Percentiles rank a stretch among this genome's conserved stretches.
These are phyloP conservation scores for Serpula lacrymans DNA, from an alignment of 768 basidiomycete species.

Conservation along the genomic window DNA sequence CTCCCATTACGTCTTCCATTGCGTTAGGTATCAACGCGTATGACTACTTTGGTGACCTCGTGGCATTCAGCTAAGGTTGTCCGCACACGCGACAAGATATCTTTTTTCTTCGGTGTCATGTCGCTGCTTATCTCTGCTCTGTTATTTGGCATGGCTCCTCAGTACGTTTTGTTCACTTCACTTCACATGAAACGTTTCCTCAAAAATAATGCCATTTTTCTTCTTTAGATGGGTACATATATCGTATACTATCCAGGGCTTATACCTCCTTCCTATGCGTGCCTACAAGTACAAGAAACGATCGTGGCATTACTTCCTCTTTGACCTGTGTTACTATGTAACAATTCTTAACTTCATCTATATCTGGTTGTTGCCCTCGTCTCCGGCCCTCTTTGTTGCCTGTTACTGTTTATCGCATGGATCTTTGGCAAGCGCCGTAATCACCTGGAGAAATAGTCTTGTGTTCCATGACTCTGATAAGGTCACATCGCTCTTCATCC, in stretches of 20 bases:
- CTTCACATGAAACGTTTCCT: background rate
- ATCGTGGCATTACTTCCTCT: constrained; percentile 92
- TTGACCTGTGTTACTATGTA: constrained; percentile 91
- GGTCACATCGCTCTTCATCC: constrained; percentile 92
- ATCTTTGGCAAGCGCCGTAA: constrained; percentile 87
- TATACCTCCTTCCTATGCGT: constrained; percentile 80
- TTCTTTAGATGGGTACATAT: constrained; percentile 79
- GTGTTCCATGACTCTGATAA: constrained; percentile 98
- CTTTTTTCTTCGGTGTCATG: constrained; percentile 95
- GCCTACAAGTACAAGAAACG: constrained; percentile 88
- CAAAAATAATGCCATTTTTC: constrained; percentile 11
- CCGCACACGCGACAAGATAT: constrained; percentile 77
- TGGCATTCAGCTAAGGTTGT: constrained; percentile 95
- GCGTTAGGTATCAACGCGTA: constrained; percentile 70
- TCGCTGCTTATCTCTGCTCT: constrained; percentile 80
- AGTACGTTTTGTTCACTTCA: constrained; percentile 48
- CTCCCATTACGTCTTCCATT: constrained; percentile 8
- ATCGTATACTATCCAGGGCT: constrained; percentile 74
- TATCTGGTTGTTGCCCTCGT: constrained; percentile 86
- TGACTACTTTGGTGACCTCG: constrained; percentile 70
- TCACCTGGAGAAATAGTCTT: constrained; percentile 97
- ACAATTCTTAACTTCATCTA: constrained; percentile 89
- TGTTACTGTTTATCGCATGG: constrained; percentile 94
- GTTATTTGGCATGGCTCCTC: constrained; percentile 82
- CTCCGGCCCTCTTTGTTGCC: constrained; percentile 77